Evolutionary conservation across 805 yeast species (phyloP).

Genomic region (Vanderwaltozyma yarrowii): DNA sequence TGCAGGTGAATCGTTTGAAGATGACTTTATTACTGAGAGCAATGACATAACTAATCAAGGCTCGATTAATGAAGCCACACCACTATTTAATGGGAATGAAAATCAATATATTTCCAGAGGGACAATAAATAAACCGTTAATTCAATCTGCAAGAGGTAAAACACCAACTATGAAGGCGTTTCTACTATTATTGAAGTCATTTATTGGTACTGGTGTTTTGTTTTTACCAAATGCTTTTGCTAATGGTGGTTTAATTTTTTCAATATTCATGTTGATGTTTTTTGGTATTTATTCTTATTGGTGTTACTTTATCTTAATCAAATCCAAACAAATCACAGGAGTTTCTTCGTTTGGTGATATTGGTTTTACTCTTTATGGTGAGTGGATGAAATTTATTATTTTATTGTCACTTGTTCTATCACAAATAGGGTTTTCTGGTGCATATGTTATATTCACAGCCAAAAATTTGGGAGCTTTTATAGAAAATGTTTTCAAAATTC

Average conservation of each 20-base stretch:
- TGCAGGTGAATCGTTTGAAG: constrained; percentile 75
- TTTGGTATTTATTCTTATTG: constrained; percentile 68
- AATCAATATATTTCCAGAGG: neutral
- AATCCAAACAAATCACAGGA: constrained; percentile 45
- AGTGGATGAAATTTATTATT: constrained; percentile 53
- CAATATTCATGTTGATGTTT: constrained; percentile 39
- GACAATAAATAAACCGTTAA: neutral
- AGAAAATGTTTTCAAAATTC: constrained; percentile 35
- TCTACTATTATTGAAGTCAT: constrained; percentile 59
- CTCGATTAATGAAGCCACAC: neutral
- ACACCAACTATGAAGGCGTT: constrained; percentile 64
- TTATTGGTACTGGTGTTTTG: constrained; percentile 67
- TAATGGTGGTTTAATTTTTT: constrained; percentile 63
- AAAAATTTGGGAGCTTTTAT: constrained; percentile 60
- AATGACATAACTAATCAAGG: neutral
- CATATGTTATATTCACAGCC: constrained; percentile 70
- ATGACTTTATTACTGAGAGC: constrained; percentile 35
- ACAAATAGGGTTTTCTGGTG: constrained; percentile 73
- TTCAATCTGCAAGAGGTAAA: constrained; percentile 18
- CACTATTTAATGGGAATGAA: neutral
- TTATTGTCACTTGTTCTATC: constrained; percentile 55
- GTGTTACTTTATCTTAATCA: constrained; percentile 61
- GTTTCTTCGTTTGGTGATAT: constrained; percentile 77
- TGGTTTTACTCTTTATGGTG: constrained; percentile 54
- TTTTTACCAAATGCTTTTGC: constrained; percentile 61